A percentile compares a stretch with the other conserved stretches of the same genome.
phyloP scores from a whole-genome alignment of 2,329 filamentous ascomycete genomes.

The Penicillium concentricum region DNA sequence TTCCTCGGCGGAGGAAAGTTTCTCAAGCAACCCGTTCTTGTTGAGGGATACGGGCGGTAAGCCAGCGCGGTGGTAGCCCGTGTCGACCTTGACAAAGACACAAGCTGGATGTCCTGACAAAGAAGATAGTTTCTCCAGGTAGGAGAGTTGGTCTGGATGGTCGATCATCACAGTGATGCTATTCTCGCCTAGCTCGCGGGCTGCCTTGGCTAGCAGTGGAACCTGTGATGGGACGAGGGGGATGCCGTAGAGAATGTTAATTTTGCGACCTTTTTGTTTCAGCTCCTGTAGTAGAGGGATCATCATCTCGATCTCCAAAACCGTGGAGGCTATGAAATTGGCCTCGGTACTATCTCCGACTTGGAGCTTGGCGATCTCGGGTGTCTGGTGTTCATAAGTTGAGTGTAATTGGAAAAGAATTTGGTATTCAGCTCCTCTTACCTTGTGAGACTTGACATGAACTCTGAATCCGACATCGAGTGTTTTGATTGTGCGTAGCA shows the following conservation, averaged over 20 bases:
- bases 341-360: constrained; percentile 59
- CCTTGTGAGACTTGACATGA: constrained; percentile 84
- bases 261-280: constrained; percentile 47
- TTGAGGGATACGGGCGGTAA: constrained; percentile 52
- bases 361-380: constrained; percentile 66
- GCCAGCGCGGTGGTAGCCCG: constrained; percentile 70
- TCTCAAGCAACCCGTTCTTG: constrained; percentile 32
- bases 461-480: constrained; percentile 68
- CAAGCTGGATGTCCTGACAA: constrained; percentile 50
- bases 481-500: constrained; percentile 63
- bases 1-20: constrained; percentile 27
- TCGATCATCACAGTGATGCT: constrained; percentile 68
- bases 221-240: constrained; percentile 64
- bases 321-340: constrained; percentile 70
- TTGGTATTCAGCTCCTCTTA: constrained; percentile 29
- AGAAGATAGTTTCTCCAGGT: constrained; percentile 46
- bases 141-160: constrained; percentile 60
- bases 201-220: constrained; percentile 59
- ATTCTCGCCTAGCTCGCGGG: constrained; percentile 54
- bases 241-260: constrained; percentile 72
- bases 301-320: constrained; percentile 71
- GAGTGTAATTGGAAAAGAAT: not conserved
- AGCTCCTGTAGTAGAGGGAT: constrained; percentile 60
- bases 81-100: constrained; percentile 73
- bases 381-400: constrained; percentile 51